Conservation (phyloP, 305 asterid species). For the Fraxinus latifolia region DNA sequence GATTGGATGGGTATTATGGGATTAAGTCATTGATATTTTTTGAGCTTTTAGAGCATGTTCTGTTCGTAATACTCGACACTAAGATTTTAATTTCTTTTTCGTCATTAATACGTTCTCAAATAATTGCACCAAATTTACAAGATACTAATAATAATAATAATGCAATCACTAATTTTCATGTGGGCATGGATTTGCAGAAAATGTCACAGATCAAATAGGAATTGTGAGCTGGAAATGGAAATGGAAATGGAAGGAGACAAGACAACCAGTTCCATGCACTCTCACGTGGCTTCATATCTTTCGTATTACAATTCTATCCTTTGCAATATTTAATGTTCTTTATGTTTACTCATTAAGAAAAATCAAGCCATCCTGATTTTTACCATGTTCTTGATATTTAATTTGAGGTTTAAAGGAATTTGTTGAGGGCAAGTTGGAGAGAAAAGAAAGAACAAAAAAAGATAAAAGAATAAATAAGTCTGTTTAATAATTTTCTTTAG, state of each 20-base stretch:
- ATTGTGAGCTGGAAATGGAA: constrained; percentile 44
- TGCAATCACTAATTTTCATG: constrained; percentile 40
- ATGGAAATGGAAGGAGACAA: constrained; percentile 42
- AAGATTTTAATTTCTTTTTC: background rate
- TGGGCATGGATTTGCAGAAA: constrained; percentile 45
- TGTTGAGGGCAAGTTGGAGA: constrained; percentile 1
- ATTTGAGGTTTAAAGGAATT: constrained; percentile 26
- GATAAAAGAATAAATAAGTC: background rate
- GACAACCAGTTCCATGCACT: constrained; percentile 31
- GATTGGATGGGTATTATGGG: constrained; percentile 23
- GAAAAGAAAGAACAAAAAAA: background rate
- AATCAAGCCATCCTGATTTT: background rate
- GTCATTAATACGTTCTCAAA: background rate
- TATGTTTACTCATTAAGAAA: background rate
- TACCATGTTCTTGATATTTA: constrained; percentile 18
- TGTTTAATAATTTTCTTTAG: no score
- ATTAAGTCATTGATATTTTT: constrained; percentile 45
- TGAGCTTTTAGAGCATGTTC: background rate
- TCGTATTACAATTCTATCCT: constrained; percentile 13
- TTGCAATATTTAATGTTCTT: background rate
- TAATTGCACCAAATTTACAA: background rate
- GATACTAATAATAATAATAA: background rate
- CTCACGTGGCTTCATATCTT: constrained; percentile 25
- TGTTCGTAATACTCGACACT: background rate
- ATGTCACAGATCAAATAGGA: constrained; percentile 45